Evolutionary conservation across 768 basidiomycete species (phyloP).

Genomic region (Suillus plorans): DNA sequence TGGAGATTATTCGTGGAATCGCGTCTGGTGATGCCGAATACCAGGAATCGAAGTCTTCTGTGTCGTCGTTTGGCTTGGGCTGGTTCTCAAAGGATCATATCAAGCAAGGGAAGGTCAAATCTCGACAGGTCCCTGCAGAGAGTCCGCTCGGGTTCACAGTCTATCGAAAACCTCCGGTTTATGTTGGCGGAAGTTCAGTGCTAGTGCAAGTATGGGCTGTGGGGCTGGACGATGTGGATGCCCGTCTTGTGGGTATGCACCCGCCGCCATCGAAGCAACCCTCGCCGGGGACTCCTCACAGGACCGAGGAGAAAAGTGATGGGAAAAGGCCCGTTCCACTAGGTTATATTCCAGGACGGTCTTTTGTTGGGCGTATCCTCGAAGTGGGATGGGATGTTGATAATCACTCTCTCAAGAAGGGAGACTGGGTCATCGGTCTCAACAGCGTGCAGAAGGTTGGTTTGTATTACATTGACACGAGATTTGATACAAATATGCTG

Average conservation of each 20-base stretch:
- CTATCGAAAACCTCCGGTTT: slow-evolving; percentile 69
- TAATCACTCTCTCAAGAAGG: slow-evolving; percentile 53
- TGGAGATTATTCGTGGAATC: slow-evolving; percentile 70
- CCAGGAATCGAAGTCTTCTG: slow-evolving; percentile 20
- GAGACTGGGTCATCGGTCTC: slow-evolving; percentile 87
- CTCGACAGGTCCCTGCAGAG: slow-evolving; percentile 15
- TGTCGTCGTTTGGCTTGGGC: slow-evolving; percentile 23
- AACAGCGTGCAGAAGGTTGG: slow-evolving; percentile 83
- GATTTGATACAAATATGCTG: slow-evolving; percentile 17
- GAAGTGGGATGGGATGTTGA: slow-evolving; percentile 76
- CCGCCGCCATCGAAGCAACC: slow-evolving; percentile 12
- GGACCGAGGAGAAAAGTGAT: slow-evolving; percentile 19
- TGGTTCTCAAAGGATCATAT: slow-evolving; percentile 31
- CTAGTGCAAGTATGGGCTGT: slow-evolving; percentile 92
- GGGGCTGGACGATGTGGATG: slow-evolving; percentile 75
- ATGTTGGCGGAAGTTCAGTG: slow-evolving; percentile 66
- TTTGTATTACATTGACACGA: slow-evolving; percentile 33
- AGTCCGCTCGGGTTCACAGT: slow-evolving; percentile 63
- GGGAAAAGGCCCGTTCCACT: slow-evolving; percentile 32
- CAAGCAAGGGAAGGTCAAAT: slow-evolving; percentile 15
- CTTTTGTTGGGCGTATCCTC: slow-evolving; percentile 81
- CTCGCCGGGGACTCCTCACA: slow-evolving; percentile 22
- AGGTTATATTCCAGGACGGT: slow-evolving; percentile 84
- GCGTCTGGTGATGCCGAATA: slow-evolving; percentile 24
- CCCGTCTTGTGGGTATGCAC: slow-evolving; percentile 55